Evolutionary conservation across 352 stramenopile genomes (phyloP), one percentile per base, ranked within the genome.

Genomic region (Albugo laibachii): DNA sequence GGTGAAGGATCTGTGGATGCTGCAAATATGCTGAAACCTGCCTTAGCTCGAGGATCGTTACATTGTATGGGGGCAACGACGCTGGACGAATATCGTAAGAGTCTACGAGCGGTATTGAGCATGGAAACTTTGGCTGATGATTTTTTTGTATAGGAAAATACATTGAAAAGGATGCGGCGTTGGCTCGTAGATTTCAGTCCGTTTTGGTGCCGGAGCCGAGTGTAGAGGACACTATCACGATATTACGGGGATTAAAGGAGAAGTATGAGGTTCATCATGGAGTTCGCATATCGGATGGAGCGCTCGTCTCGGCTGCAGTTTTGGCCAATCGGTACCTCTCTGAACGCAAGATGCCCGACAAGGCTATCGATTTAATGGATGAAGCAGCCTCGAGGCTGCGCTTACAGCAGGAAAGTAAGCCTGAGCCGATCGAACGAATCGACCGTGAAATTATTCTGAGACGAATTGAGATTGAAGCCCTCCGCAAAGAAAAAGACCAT

Each of bases 181-280:
- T 98, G 24, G 94, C 96, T 35, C 70, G 94, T 45, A 68, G 94
- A 11, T 98, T 98, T 62, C 94, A 98, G 65, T 84, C 95, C n/a
- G 92, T 98, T 19, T 62, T 96, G 15, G 83, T 98, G 37, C 75
- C 87, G 16, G 84, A 98, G 60, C 93, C 94, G 13, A 92, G 58
- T 47, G 84, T 96, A 11, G 85, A 97, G 53, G 89, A 97, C 55
- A 97, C 94, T 13, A 75, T 98, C 34, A 95, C 75, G 38, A 98
- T 98, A 50, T 62, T 98, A 20, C 70, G 93, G 36, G 94, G 92
- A 11, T 54, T 98, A 5, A 97, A 97, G 61, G 86, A 95, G 46
- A 83, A 92, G 19, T 98, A 98, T 58, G 94, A 98, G 60, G 67
- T 95, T 31, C 92, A 98, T 59, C 94, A 98, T 57, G 89, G 91